These are phyloP conservation scores for Glycine soja DNA, from an alignment of 306 rosid genomes.

Conservation along the genomic window DNA sequence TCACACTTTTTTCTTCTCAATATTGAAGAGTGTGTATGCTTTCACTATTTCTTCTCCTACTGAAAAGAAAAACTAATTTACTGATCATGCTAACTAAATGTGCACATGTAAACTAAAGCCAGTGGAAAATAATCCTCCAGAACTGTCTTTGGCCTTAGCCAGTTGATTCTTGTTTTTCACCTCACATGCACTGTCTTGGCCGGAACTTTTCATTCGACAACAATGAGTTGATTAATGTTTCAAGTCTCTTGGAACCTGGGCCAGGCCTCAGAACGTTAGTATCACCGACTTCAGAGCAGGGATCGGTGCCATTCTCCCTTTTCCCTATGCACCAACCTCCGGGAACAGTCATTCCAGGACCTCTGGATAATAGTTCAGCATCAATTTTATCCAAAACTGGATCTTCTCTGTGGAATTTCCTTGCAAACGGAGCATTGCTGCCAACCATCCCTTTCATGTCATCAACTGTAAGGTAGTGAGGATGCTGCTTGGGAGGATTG, in stretches of 20 bases:
- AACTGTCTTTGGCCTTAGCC: neutral
- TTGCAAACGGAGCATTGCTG: slow-evolving; percentile 94
- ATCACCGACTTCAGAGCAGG: slow-evolving; percentile 70
- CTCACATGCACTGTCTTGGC: slow-evolving; percentile 83
- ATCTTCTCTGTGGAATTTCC: slow-evolving; percentile 82
- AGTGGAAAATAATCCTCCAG: slow-evolving; percentile 48
- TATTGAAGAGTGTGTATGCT: slow-evolving; percentile 46
- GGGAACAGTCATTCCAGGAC: slow-evolving; percentile 75
- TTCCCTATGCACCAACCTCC: slow-evolving; percentile 99
- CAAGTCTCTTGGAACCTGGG: slow-evolving; percentile 81
- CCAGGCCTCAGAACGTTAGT: slow-evolving; percentile 76
- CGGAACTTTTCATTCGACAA: slow-evolving; percentile 76
- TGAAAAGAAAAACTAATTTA: slow-evolving; percentile 44
- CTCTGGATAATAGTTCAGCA: slow-evolving; percentile 66
- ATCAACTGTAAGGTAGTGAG: slow-evolving; percentile 76
- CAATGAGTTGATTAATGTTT: slow-evolving; percentile 70
- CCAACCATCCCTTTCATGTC: slow-evolving; percentile 76
- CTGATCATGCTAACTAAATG: slow-evolving; percentile 51
- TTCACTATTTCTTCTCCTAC: slow-evolving; percentile 51
- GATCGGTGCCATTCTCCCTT: slow-evolving; percentile 81
- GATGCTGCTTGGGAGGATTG: slow-evolving; percentile 99
- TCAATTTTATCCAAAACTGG: slow-evolving; percentile 85
- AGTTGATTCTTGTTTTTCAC: slow-evolving; percentile 1
- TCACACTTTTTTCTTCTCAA: slow-evolving; percentile 47
- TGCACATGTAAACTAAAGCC: slow-evolving; percentile 50